These are phyloP conservation scores for Suhomyces kilbournensis DNA, from an alignment of 805 yeast genomes.

Conservation along the genomic window DNA sequence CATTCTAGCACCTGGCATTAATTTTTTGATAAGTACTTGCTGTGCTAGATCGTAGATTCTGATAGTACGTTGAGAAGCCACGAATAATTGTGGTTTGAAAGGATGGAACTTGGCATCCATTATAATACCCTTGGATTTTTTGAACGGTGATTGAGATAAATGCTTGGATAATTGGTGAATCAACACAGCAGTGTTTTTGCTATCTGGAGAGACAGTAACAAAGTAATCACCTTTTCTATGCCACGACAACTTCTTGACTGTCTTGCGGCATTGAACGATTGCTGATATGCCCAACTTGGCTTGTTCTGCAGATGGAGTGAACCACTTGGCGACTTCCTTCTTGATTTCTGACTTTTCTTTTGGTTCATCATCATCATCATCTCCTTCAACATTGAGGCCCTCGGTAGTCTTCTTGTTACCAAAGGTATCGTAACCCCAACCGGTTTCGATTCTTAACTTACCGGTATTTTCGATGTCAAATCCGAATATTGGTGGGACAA, in stretches of 20 bases:
- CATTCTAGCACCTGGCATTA: slow-evolving; percentile 96
- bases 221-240: slow-evolving; percentile 97
- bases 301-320: slow-evolving; percentile 66
- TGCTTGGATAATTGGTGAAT: slow-evolving; percentile 95
- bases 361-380: slow-evolving; percentile 24
- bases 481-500: slow-evolving; percentile 91
- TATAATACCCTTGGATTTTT: slow-evolving; percentile 86
- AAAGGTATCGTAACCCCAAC: slow-evolving; percentile 81
- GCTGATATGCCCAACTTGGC: slow-evolving; percentile 65
- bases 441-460: slow-evolving; percentile 75
- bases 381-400: slow-evolving; percentile 38
- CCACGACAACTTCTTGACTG: slow-evolving; percentile 86
- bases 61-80: slow-evolving; percentile 89
- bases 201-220: slow-evolving; percentile 94
- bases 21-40: slow-evolving; percentile 77
- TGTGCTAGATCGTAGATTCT: slow-evolving; percentile 87
- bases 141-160: slow-evolving; percentile 92
- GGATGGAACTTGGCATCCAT: slow-evolving; percentile 98
- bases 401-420: slow-evolving; percentile 48
- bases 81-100: slow-evolving; percentile 87
- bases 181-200: slow-evolving; percentile 81
- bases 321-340: slow-evolving; percentile 73
- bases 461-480: slow-evolving; percentile 81
- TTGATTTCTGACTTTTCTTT: slow-evolving; percentile 22
- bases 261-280: slow-evolving; percentile 60